Percentiles rank a stretch among this genome's conserved stretches.
Conservation (phyloP, 164 flowering plant genomes). For the Pachysandra terminalis region DNA sequence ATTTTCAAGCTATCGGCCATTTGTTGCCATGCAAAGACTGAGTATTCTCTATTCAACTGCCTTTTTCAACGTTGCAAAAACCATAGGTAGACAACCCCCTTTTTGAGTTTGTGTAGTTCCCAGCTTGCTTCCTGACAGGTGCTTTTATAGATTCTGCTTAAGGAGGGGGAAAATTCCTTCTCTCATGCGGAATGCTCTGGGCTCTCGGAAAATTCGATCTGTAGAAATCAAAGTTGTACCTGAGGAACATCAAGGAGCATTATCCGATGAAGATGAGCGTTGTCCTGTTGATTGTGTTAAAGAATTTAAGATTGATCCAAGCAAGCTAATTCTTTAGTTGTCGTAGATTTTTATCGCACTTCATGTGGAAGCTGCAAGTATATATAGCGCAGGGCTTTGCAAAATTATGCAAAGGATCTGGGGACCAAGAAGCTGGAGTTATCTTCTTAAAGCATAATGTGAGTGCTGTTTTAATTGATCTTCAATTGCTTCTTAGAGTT, state of each 20-base stretch:
- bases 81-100: slow-evolving; percentile 14
- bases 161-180: slow-evolving; percentile 21
- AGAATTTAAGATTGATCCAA: slow-evolving; percentile 84
- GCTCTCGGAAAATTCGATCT: slow-evolving; percentile 9
- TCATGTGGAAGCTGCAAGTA: slow-evolving; percentile 98
- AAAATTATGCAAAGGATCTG: slow-evolving; percentile 80
- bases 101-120: slow-evolving; percentile 10
- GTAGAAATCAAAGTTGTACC: slow-evolving; percentile 22
- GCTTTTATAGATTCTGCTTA: slow-evolving; percentile 16
- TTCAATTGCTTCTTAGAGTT: neutral
- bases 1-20: neutral
- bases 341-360: slow-evolving; percentile 88
- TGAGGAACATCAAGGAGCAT: slow-evolving; percentile 31
- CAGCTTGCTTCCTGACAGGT: slow-evolving; percentile 18
- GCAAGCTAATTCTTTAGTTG: slow-evolving; percentile 60
- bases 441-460: slow-evolving; percentile 95
- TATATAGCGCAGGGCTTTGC: slow-evolving; percentile 84
- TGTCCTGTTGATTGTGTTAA: slow-evolving; percentile 94
- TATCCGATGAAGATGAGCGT: slow-evolving; percentile 68
- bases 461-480: slow-evolving; percentile 26
- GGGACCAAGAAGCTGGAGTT: slow-evolving; percentile 61
- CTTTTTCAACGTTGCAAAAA: slow-evolving; percentile 19
- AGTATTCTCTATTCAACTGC: slow-evolving; percentile 21
- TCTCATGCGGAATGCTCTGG: slow-evolving; percentile 9
- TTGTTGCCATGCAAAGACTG: slow-evolving; percentile 39